These are phyloP conservation scores for Tephrocybe rancida DNA, from an alignment of 768 basidiomycete species.

Conservation along the genomic window DNA sequence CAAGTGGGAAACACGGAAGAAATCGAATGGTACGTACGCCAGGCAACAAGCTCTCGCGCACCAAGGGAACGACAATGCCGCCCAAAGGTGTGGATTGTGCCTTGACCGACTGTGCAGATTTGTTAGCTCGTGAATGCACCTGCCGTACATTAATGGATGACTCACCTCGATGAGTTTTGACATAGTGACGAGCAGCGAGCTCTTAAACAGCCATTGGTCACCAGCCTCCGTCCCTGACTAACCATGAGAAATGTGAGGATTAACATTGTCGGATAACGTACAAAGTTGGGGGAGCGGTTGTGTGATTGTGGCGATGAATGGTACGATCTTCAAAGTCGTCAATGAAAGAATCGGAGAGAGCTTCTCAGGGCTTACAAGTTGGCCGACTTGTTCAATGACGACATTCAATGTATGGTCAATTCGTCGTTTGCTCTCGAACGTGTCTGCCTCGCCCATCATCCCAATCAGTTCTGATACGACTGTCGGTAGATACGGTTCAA, in stretches of 20 bases:
- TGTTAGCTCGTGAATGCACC: background rate
- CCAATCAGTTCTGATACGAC: slow-evolving; percentile 67
- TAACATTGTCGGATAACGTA: slow-evolving; percentile 32
- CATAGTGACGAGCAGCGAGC: slow-evolving; percentile 67
- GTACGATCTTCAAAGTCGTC: slow-evolving; percentile 54
- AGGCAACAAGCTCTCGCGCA: slow-evolving; percentile 65
- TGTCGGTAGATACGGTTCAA: slow-evolving; percentile 68
- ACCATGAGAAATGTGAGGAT: slow-evolving; percentile 6
- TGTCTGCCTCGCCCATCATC: slow-evolving; percentile 73
- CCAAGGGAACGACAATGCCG: slow-evolving; percentile 60
- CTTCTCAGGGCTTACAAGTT: slow-evolving; percentile 30
- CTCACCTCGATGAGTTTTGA: slow-evolving; percentile 70
- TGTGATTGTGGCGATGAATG: slow-evolving; percentile 62
- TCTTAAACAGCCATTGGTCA: slow-evolving; percentile 73
- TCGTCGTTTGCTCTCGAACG: slow-evolving; percentile 75
- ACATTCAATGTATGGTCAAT: slow-evolving; percentile 71
- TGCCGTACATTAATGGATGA: background rate
- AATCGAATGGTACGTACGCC: slow-evolving; percentile 37
- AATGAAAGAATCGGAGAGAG: background rate
- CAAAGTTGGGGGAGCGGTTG: slow-evolving; percentile 73
- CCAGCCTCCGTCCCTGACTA: slow-evolving; percentile 65
- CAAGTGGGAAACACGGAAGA: background rate
- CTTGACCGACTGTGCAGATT: slow-evolving; percentile 56
- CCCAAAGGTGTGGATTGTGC: slow-evolving; percentile 59
- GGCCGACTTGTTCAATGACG: slow-evolving; percentile 61